These are phyloP conservation scores for Suillus brevipes DNA, from an alignment of 768 basidiomycete genomes.

Conservation along the genomic window DNA sequence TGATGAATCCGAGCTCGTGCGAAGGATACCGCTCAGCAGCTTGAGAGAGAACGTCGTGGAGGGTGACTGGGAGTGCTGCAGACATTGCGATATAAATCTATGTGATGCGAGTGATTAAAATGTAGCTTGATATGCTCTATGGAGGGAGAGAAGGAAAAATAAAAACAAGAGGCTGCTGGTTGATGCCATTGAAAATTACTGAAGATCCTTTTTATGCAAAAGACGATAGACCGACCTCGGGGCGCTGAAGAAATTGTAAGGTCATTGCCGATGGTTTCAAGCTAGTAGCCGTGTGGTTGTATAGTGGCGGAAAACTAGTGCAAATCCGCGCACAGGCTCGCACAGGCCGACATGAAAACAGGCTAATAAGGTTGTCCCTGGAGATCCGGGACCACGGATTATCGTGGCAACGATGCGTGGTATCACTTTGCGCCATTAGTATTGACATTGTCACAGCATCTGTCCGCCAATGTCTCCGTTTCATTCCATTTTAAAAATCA, in stretches of 20 bases:
- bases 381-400: not conserved
- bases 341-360: not conserved
- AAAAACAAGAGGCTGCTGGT: not conserved
- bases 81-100: constrained; percentile 1
- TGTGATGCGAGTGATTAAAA: not conserved
- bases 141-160: not conserved
- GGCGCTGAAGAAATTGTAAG: not conserved
- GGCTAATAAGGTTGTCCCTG: not conserved
- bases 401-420: not conserved
- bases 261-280: not conserved
- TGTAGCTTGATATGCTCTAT: not conserved
- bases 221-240: not conserved
- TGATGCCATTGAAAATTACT: not conserved
- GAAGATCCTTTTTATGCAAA: not conserved
- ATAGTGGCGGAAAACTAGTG: not conserved
- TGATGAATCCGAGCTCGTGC: constrained; percentile 12
- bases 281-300: not conserved
- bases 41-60: constrained; percentile 11
- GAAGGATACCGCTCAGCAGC: constrained; percentile 9
- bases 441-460: not conserved
- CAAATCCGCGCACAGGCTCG: not conserved
- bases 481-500: not conserved
- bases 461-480: not conserved
- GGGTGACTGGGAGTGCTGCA: constrained; percentile 4
- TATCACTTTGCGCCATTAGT: not conserved